Conservation (phyloP, 2,329 filamentous ascomycete genomes). For the Ophiostoma sp. region DNA sequence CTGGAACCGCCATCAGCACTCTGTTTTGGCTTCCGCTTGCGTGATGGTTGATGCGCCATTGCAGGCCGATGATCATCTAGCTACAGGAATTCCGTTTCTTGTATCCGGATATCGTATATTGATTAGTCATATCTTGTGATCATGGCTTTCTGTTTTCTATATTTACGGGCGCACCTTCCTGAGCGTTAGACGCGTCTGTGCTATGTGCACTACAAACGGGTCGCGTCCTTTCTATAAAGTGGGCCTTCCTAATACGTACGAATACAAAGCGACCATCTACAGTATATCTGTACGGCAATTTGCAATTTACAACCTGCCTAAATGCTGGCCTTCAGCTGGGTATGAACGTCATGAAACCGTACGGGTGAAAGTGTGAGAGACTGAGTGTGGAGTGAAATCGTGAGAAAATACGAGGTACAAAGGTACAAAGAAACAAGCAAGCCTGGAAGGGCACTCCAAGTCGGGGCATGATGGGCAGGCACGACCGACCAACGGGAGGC, state of each 20-base stretch:
- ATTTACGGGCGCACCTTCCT: neutral
- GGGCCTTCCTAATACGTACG: neutral
- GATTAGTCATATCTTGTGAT: neutral
- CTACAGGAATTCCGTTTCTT: neutral
- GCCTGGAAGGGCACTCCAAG: neutral
- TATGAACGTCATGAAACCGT: neutral
- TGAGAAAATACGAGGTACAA: neutral
- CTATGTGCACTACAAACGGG: neutral
- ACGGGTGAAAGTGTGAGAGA: neutral
- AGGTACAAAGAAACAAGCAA: neutral
- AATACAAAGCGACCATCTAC: neutral
- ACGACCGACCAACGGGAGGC: neutral
- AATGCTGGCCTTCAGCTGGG: neutral
- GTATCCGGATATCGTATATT: neutral
- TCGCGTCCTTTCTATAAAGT: slow-evolving; percentile 8
- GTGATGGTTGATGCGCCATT: neutral
- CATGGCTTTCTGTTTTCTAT: neutral
- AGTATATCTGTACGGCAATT: neutral
- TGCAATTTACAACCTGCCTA: neutral
- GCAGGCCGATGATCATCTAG: neutral
- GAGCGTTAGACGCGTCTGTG: slow-evolving; percentile 2
- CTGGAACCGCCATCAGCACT: neutral
- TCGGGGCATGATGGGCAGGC: neutral
- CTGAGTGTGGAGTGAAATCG: neutral
- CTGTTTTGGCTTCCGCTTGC: neutral